Percentiles rank a stretch among this genome's conserved stretches.
Conservation (phyloP, 345 rosid genomes). For the Clarkia xantiana region DNA sequence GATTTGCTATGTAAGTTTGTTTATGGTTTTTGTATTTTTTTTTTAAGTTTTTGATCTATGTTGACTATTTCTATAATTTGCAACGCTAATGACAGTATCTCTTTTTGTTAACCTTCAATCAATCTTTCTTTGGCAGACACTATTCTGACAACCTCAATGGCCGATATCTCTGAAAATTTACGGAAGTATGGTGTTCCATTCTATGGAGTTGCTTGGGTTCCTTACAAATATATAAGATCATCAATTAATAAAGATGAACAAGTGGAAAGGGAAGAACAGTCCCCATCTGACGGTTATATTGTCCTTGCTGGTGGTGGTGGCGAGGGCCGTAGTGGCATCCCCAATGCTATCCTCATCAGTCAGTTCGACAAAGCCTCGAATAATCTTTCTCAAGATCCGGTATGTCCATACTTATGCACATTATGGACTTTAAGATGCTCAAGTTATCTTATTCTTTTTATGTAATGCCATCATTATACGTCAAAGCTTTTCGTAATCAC, state of each 20-base stretch:
- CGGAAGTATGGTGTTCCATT: constrained; percentile 79
- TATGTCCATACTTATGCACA: constrained; percentile 14
- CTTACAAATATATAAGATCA: constrained; percentile 28
- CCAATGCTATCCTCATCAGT: constrained; percentile 46
- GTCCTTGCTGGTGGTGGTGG: constrained; percentile 84
- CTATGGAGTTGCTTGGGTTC: constrained; percentile 62
- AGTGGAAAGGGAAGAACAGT: constrained; percentile 4
- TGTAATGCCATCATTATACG: neutral
- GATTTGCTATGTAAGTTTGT: no score
- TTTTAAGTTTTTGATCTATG: no score
- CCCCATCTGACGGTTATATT: constrained; percentile 14
- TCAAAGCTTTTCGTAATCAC: neutral
- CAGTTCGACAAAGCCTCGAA: constrained; percentile 36
- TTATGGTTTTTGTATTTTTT: no score
- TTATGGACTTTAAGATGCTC: neutral
- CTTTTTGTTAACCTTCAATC: neutral
- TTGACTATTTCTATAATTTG: neutral
- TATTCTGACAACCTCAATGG: no score
- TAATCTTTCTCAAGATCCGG: constrained; percentile 63
- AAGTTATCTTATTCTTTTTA: neutral
- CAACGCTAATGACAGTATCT: neutral
- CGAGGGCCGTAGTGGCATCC: constrained; percentile 71
- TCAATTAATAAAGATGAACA: constrained; percentile 17
- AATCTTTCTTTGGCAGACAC: neutral
- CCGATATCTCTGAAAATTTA: constrained; percentile 8